A percentile compares a stretch with the other conserved stretches of the same genome.
These are phyloP conservation scores for Limnomonas spitsbergensis DNA, from an alignment of 139 green algal species.

Conservation along the genomic window DNA sequence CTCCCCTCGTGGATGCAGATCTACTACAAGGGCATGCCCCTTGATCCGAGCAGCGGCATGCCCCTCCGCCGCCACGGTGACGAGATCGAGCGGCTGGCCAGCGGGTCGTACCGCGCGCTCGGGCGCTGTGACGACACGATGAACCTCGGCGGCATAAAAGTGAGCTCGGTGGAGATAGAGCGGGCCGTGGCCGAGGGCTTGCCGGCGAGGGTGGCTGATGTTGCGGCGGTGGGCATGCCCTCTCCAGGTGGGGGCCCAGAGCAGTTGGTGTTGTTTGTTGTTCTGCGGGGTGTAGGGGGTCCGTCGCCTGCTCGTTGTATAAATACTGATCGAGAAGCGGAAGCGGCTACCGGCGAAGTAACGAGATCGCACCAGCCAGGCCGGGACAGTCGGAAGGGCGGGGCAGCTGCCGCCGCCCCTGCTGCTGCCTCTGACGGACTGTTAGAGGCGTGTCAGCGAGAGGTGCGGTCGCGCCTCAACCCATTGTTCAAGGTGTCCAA, in stretches of 20 bases:
- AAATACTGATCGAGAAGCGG: too few relatives aligned
- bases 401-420: conserved; percentile 74
- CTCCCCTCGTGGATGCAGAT: too few relatives aligned
- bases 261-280: conserved; percentile 77
- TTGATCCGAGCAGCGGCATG: conserved; percentile 14
- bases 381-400: not conserved
- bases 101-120: conserved; percentile 49
- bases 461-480: conserved; percentile 74
- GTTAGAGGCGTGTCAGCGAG: conserved; percentile 52
- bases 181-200: conserved; percentile 51
- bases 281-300: conserved; percentile 37
- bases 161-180: conserved; percentile 88
- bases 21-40: conserved; percentile 89
- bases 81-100: conserved; percentile 66
- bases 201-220: conserved; percentile 28
- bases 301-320: too few relatives aligned
- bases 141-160: conserved; percentile 79
- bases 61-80: conserved; percentile 87
- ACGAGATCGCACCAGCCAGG: not conserved
- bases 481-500: conserved; percentile 80
- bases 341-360: too few relatives aligned
- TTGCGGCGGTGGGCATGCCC: conserved; percentile 76
- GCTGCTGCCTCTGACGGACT: conserved; percentile 58
- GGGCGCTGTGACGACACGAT: conserved; percentile 93
- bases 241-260: conserved; percentile 76